Conservation (phyloP, 768 basidiomycete genomes). For the Punctularia strigosozonata region DNA sequence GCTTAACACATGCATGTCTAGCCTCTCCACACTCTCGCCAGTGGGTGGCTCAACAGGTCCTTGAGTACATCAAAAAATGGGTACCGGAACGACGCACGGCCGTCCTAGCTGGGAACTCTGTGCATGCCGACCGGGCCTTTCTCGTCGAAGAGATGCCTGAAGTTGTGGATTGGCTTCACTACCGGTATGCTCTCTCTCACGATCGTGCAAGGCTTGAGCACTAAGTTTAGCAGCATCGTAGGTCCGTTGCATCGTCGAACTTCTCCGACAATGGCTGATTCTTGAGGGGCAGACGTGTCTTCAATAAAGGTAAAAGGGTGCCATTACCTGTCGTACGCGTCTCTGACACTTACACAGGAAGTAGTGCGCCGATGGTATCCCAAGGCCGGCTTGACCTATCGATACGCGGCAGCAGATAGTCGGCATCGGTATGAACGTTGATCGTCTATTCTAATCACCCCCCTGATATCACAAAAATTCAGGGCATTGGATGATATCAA, state of each 20-base stretch:
- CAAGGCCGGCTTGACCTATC: conserved; percentile 10
- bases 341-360: conserved; percentile 35
- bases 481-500: conserved; percentile 81
- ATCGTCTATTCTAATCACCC: not conserved
- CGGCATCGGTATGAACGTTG: conserved; percentile 45
- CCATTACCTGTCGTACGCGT: not conserved
- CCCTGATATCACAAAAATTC: conserved; percentile 3
- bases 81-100: conserved; percentile 52
- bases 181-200: conserved; percentile 35
- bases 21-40: conserved; percentile 53
- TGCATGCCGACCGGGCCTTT: conserved; percentile 72
- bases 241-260: conserved; percentile 31
- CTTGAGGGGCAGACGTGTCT: conserved; percentile 51
- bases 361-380: conserved; percentile 66
- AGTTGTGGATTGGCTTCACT: conserved; percentile 69
- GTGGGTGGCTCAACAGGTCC: conserved; percentile 45
- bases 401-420: conserved; percentile 22
- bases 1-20: conserved; percentile 71
- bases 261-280: not conserved
- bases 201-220: conserved; percentile 3
- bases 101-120: conserved; percentile 79
- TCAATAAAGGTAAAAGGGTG: conserved; percentile 62
- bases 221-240: conserved; percentile 39
- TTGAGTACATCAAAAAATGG: conserved; percentile 79
- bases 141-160: conserved; percentile 72